Evolutionary conservation across 768 basidiomycete species (phyloP).

Genomic region (Lactifluus rugatus): DNA sequence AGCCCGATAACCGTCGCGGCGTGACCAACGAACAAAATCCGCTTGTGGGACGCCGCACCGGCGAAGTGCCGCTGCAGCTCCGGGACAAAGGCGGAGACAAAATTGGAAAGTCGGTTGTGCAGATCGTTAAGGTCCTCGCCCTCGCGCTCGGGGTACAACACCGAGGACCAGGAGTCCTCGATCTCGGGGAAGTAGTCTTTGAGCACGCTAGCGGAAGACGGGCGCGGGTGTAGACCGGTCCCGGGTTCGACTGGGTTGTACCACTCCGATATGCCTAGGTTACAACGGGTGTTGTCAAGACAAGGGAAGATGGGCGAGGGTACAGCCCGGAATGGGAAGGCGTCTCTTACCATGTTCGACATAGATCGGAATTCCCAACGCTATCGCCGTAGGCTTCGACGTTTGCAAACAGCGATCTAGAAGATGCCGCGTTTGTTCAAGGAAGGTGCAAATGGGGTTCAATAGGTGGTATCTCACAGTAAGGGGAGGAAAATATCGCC

Average conservation of each 20-base stretch:
- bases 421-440: not conserved
- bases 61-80: conserved; percentile 39
- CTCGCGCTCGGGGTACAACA: conserved; percentile 61
- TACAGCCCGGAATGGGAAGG: not conserved
- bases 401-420: conserved; percentile 86
- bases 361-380: conserved; percentile 58
- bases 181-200: conserved; percentile 46
- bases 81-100: conserved; percentile 42
- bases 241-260: conserved; percentile 59
- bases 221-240: conserved; percentile 70
- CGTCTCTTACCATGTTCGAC: conserved; percentile 59
- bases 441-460: not conserved
- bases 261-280: conserved; percentile 65
- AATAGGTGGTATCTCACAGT: conserved; percentile 40
- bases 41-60: conserved; percentile 31
- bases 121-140: conserved; percentile 60
- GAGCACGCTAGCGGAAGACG: conserved; percentile 46
- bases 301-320: too few relatives aligned
- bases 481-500: conserved; percentile 76
- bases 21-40: conserved; percentile 59
- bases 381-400: conserved; percentile 48
- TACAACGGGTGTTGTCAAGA: not conserved
- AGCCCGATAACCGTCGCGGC: conserved; percentile 68
- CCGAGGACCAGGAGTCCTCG: conserved; percentile 47
- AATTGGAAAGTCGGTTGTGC: conserved; percentile 48